A percentile compares a stretch with the other conserved stretches of the same genome.
These are phyloP conservation scores for Cladosporium colombiae DNA, from an alignment of 2,329 filamentous ascomycete genomes.

Conservation along the genomic window DNA sequence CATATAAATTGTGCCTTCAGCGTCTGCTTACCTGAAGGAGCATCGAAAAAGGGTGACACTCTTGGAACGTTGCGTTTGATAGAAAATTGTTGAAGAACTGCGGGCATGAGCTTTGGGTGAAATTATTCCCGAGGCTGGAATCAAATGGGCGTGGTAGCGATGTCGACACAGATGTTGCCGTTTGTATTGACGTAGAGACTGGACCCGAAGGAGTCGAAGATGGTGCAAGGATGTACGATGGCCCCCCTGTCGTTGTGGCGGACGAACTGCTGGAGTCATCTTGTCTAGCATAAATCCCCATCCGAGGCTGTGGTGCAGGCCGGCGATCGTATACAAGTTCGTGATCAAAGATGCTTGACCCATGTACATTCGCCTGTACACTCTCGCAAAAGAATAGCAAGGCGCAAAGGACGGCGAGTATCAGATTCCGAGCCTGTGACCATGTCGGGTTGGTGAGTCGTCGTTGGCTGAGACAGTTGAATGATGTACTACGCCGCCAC, in stretches of 20 bases:
- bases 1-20: not conserved
- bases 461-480: conserved; percentile 19
- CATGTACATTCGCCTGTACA: conserved; percentile 26
- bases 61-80: conserved; percentile 63
- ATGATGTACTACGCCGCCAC: conserved; percentile 21
- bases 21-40: conserved; percentile 67
- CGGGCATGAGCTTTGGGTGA: conserved; percentile 58
- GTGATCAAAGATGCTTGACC: conserved; percentile 21
- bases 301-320: conserved; percentile 29
- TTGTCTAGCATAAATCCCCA: conserved; percentile 29
- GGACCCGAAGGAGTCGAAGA: conserved; percentile 25
- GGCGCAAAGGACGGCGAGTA: conserved; percentile 25
- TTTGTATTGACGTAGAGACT: conserved; percentile 21
- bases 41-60: conserved; percentile 81
- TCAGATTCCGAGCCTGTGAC: conserved; percentile 17
- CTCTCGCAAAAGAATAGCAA: conserved; percentile 28
- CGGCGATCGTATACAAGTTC: conserved; percentile 34
- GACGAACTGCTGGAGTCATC: conserved; percentile 25
- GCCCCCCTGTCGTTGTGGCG: conserved; percentile 22
- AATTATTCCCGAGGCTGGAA: conserved; percentile 53
- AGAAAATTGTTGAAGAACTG: conserved; percentile 70
- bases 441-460: conserved; percentile 12
- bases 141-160: conserved; percentile 49
- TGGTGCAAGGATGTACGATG: conserved; percentile 17
- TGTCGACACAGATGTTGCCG: conserved; percentile 26